Evolutionary conservation across 2,329 filamentous ascomycete genomes (phyloP).

Genomic region (Aureobasidium melanogenum): DNA sequence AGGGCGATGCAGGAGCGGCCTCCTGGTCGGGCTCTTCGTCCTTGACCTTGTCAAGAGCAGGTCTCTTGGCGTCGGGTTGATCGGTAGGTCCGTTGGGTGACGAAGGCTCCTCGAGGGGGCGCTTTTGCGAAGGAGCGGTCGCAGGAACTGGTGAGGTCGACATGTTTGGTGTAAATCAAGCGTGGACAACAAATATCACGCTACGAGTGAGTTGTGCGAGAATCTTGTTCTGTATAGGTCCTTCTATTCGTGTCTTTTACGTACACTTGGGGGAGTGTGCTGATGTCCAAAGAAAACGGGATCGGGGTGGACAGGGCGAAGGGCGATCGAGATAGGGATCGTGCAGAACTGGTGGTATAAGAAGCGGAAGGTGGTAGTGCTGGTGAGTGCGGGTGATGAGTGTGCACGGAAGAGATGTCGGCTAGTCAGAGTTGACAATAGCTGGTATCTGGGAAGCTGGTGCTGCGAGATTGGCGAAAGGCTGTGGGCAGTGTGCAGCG

Average conservation of each 20-base stretch:
- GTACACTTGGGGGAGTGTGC: constrained; percentile 12
- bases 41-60: constrained; percentile 83
- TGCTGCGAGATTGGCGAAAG: constrained; percentile 10
- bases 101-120: constrained; percentile 91
- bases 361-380: constrained; percentile 4
- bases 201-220: background rate
- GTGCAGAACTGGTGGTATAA: constrained; percentile 4
- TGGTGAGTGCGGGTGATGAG: constrained; percentile 8
- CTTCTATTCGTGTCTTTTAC: constrained; percentile 13
- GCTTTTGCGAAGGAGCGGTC: constrained; percentile 54
- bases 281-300: constrained; percentile 12
- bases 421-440: constrained; percentile 12
- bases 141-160: constrained; percentile 14
- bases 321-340: constrained; percentile 12
- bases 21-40: constrained; percentile 31
- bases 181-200: constrained; percentile 10
- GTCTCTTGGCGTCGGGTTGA: constrained; percentile 94
- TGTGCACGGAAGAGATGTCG: constrained; percentile 5
- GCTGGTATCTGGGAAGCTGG: constrained; percentile 8
- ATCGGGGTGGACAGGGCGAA: constrained; percentile 8
- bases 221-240: constrained; percentile 1
- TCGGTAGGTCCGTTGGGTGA: constrained; percentile 86
- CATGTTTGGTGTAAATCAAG: constrained; percentile 11
- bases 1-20: constrained; percentile 19
- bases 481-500: constrained; percentile 13